Evolutionary conservation across 1,284 basidiomycete genomes (phyloP), one percentile per base, ranked within the genome.

Genomic region (Mycena citricolor): DNA sequence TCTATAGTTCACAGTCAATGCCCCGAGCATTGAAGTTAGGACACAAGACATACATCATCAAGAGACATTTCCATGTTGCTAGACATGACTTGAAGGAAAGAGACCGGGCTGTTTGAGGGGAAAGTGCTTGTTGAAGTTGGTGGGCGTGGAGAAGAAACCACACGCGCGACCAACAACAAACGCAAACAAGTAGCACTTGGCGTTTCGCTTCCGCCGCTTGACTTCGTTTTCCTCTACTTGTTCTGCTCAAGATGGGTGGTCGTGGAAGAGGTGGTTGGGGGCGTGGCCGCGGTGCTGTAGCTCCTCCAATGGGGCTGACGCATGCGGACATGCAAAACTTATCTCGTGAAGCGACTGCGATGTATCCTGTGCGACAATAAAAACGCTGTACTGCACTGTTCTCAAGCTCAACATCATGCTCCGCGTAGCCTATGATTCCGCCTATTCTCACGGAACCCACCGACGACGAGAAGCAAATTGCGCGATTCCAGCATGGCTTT

Each of bases 51-150:
- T 49, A 95, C 90, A 59, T 94, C 87, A 67, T 94, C 92, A 58
- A 95, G 89, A 60, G 88, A 79, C 72, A 90, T 87, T 74, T 94
- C 91, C 84, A 88, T 86, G 54, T 29, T n/a, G 41, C 59, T 46
- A 34, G 53, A 44, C 47, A 47, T 52, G 21, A 42, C 40, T 51
- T 42, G 46, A 51, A 47, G 32, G 38, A 46, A 47, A 40, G 47
- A 40, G 47, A 51, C 49, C 46, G 51, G 57, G 39, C 29, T n/a
- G 39, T 45, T 41, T 42, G 59, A 37, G 23, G 52, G 60, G 17
- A 21, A 17, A 31, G 28, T 38, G 37, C 29, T 25, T 30, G 40
- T 44, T 45, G 54, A 37, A 49, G 48, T 63, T 51, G 49, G 42
- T 40, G 33, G 32, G n/a, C 24, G 43, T 24, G 41, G 35, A 39